phyloP scores from a whole-genome alignment of 257 asterid species.

The Forsythia viridissima region DNA sequence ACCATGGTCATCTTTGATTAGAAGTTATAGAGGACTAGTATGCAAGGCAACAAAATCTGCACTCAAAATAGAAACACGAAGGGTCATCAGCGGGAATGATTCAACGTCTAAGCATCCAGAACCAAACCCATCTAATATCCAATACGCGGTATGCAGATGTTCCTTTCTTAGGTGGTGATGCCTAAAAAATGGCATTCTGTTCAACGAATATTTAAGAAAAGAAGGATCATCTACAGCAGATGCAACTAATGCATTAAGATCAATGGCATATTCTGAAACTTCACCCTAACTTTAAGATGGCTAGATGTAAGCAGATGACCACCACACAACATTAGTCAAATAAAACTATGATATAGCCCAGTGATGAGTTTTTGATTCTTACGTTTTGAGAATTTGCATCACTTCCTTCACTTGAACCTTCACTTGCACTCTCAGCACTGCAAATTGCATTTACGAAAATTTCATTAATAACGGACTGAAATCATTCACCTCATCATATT shows the following conservation, averaged over 20 bases:
- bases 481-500: conserved; percentile 1
- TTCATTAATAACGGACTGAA: conserved; percentile 17
- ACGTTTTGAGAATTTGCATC: conserved; percentile 84
- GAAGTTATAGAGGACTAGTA: conserved; percentile 9
- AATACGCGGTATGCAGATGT: neutral
- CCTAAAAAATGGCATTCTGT: neutral
- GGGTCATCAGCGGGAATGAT: too few species aligned
- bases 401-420: conserved; percentile 91
- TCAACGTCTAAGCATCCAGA: too few species aligned
- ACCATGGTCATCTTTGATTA: neutral
- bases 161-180: neutral
- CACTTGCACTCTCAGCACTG: conserved; percentile 92
- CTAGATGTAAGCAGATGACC: neutral
- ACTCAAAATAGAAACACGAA: too few species aligned
- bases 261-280: neutral
- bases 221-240: neutral
- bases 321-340: neutral
- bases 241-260: neutral
- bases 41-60: too few species aligned
- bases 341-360: neutral
- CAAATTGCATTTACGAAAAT: conserved; percentile 22
- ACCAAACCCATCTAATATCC: too few species aligned
- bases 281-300: neutral
- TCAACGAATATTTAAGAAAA: neutral
- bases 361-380: conserved; percentile 31